phyloP scores from a whole-genome alignment of 2,329 filamentous ascomycete species.

The Nemania sp. region DNA sequence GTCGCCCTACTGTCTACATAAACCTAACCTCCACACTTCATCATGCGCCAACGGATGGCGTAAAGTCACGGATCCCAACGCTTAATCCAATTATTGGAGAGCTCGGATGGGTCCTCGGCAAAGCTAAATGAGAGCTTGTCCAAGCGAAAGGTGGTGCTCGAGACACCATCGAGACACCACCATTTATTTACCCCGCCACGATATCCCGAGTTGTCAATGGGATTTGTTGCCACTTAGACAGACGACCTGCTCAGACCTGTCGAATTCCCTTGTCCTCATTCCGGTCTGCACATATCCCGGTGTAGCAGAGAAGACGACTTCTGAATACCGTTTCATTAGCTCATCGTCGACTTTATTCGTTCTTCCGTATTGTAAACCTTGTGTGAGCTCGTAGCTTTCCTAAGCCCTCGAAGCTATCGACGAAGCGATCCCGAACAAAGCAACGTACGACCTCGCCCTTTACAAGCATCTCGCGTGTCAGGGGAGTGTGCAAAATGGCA shows the following conservation, averaged over 20 bases:
- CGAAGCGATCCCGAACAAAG: neutral
- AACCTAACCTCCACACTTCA: constrained; percentile 1
- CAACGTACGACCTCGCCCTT: neutral
- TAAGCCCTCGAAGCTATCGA: neutral
- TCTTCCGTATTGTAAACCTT: neutral
- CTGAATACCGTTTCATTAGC: neutral
- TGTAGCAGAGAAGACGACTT: neutral
- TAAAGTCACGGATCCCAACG: constrained; percentile 13
- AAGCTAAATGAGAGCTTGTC: constrained; percentile 15
- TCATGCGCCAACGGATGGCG: constrained; percentile 19
- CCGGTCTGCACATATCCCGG: neutral
- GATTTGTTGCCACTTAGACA: neutral
- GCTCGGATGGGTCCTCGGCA: constrained; percentile 10
- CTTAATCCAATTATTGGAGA: constrained; percentile 10
- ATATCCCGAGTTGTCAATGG: constrained; percentile 4
- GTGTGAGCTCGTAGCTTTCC: neutral
- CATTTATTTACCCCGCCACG: constrained; percentile 15
- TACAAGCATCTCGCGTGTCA: neutral
- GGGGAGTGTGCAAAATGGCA: constrained; percentile 28
- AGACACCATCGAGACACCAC: constrained; percentile 6
- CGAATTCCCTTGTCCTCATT: neutral
- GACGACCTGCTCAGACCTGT: neutral
- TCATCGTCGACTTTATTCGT: neutral
- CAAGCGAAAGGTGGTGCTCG: constrained; percentile 22
- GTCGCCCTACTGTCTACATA: neutral